A percentile compares a stretch with the other conserved stretches of the same genome.
Evolutionary conservation across 1,139 yeast species (phyloP).

Genomic region (Suhomyces chickasaworum): DNA sequence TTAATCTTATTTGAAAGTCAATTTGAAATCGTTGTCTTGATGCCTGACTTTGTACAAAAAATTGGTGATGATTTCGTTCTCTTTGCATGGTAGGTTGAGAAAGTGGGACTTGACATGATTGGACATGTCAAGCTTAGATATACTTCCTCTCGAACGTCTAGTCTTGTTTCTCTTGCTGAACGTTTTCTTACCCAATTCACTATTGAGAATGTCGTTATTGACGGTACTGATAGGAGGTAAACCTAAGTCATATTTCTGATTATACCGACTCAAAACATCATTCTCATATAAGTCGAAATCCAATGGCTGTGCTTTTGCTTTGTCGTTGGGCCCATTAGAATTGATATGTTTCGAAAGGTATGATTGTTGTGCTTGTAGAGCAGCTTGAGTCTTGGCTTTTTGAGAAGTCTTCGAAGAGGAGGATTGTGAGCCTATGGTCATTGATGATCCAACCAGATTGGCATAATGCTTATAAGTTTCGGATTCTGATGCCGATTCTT

Average conservation of each 20-base stretch:
- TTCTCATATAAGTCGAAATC: constrained; percentile 63
- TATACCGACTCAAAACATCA: constrained; percentile 58
- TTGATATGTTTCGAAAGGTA: constrained; percentile 59
- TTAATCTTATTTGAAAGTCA: constrained; percentile 34
- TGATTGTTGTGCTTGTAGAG: constrained; percentile 63
- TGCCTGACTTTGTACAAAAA: constrained; percentile 75
- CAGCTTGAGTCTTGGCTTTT: constrained; percentile 55
- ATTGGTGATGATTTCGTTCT: constrained; percentile 76
- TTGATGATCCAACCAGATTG: background rate
- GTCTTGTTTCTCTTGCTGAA: constrained; percentile 38
- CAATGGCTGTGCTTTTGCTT: constrained; percentile 50
- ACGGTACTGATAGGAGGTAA: constrained; percentile 56
- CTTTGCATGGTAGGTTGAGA: constrained; percentile 60
- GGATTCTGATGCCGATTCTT: constrained; percentile 48
- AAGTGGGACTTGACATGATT: constrained; percentile 64
- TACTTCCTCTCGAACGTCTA: constrained; percentile 28
- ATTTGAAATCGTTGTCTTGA: constrained; percentile 54
- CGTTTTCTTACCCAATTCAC: constrained; percentile 68
- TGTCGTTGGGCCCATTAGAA: constrained; percentile 64
- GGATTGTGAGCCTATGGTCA: constrained; percentile 12
- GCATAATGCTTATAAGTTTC: constrained; percentile 32
- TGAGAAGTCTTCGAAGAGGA: constrained; percentile 44
- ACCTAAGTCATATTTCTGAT: constrained; percentile 49
- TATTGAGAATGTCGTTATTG: constrained; percentile 61
- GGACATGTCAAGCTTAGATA: constrained; percentile 59